These are phyloP conservation scores for Phytopythium chamaehyphon DNA, from an alignment of 352 stramenopile species.

Conservation along the genomic window DNA sequence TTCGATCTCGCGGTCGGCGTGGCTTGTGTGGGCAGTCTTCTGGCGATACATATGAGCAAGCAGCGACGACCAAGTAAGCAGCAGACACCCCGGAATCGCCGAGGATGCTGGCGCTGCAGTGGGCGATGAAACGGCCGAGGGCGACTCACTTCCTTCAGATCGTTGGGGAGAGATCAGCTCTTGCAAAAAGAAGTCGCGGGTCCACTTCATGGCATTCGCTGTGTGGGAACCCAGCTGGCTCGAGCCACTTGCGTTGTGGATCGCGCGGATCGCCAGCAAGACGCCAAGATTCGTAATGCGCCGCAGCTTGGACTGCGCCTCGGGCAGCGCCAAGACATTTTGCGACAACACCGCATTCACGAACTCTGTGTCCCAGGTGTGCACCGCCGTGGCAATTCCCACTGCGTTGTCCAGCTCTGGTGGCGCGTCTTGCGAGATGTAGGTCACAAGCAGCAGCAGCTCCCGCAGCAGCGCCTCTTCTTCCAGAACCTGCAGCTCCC, in stretches of 20 bases:
- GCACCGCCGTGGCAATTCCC: conserved; percentile 29
- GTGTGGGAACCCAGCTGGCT: too few species aligned
- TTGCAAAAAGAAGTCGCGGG: conserved; percentile 27
- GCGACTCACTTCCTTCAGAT: not conserved
- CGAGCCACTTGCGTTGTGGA: conserved; percentile 15
- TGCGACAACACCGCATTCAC: conserved; percentile 26
- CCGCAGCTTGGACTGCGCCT: conserved; percentile 13
- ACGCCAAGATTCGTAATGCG: conserved; percentile 29
- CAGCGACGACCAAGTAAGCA: conserved; percentile 49
- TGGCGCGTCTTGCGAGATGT: conserved; percentile 32
- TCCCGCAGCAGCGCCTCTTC: conserved; percentile 60
- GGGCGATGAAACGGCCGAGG: too few species aligned
- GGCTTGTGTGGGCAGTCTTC: conserved; percentile 3
- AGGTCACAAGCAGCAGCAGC: conserved; percentile 45
- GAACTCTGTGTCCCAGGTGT: conserved; percentile 27
- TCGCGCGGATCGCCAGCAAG: conserved; percentile 27
- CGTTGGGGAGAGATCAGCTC: conserved; percentile 8
- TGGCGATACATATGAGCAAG: conserved; percentile 39
- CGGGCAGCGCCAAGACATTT: conserved; percentile 16
- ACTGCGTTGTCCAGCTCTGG: conserved; percentile 20
- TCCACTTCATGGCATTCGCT: conserved; percentile 5
- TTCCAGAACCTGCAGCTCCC: conserved; percentile 55
- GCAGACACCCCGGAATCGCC: conserved; percentile 34
- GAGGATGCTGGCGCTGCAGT: conserved; percentile 3
- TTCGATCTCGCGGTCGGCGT: conserved; percentile 20